Conservation (phyloP, 1,284 basidiomycete genomes). For the Puccinia polysora region DNA sequence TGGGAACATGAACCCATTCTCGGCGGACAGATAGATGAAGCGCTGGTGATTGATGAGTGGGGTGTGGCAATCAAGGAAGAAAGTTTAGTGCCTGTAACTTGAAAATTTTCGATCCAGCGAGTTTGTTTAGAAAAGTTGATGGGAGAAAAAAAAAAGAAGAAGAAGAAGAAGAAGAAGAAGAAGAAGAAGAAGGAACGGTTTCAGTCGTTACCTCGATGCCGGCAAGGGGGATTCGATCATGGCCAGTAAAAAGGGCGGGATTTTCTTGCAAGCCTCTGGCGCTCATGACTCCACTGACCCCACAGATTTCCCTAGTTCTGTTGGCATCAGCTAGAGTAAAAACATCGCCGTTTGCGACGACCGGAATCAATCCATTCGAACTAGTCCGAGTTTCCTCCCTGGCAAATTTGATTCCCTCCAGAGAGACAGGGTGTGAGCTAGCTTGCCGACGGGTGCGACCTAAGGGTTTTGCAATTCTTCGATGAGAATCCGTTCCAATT, state of each 20-base stretch:
- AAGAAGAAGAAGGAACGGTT: background rate
- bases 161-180: background rate
- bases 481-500: background rate
- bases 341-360: slow-evolving; percentile 61
- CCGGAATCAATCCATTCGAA: slow-evolving; percentile 57
- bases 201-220: slow-evolving; percentile 54
- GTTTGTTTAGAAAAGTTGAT: background rate
- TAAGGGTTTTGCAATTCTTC: background rate
- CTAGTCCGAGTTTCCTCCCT: slow-evolving; percentile 55
- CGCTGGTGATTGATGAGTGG: slow-evolving; percentile 47
- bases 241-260: slow-evolving; percentile 60
- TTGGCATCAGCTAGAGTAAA: slow-evolving; percentile 58
- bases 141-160: background rate
- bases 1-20: slow-evolving; percentile 58
- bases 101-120: background rate
- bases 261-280: slow-evolving; percentile 62
- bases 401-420: slow-evolving; percentile 59
- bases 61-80: background rate
- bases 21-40: slow-evolving; percentile 57
- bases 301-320: slow-evolving; percentile 56
- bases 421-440: slow-evolving; percentile 58
- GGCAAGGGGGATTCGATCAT: slow-evolving; percentile 56
- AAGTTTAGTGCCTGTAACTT: no score
- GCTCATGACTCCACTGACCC: slow-evolving; percentile 60
- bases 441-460: slow-evolving; percentile 59